Conservation (phyloP, 139 green algal species). For the Chlorella sp. region DNA sequence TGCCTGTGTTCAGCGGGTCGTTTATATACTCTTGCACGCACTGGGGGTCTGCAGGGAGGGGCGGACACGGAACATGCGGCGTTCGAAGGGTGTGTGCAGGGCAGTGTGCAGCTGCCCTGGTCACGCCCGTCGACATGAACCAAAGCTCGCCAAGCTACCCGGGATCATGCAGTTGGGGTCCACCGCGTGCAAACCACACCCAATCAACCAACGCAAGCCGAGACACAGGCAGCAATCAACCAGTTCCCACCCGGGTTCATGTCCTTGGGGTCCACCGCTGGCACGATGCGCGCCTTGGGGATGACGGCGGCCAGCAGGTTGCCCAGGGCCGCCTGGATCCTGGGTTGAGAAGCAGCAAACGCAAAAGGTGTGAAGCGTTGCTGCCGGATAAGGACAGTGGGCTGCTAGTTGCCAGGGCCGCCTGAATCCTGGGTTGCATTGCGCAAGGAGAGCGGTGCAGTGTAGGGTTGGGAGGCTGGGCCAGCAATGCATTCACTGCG, state of each 20-base stretch:
- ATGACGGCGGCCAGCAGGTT: slow-evolving; percentile 58
- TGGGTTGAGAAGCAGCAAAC: slow-evolving; percentile 6
- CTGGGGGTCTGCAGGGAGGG: slow-evolving; percentile 13
- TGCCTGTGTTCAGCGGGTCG: slow-evolving; percentile 55
- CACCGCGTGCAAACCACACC: background rate
- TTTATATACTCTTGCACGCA: slow-evolving; percentile 37
- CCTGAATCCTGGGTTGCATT: too few relatives aligned
- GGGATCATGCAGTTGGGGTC: too few relatives aligned
- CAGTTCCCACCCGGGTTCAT: slow-evolving; percentile 52
- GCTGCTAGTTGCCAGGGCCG: too few relatives aligned
- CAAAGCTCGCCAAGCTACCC: too few relatives aligned
- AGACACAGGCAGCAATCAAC: background rate
- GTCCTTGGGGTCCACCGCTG: slow-evolving; percentile 64
- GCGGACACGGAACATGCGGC: too few relatives aligned
- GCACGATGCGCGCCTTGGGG: slow-evolving; percentile 66
- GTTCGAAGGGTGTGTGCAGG: too few relatives aligned
- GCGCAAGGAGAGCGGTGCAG: background rate
- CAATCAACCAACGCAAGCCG: too few relatives aligned
- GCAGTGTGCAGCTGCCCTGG: too few relatives aligned
- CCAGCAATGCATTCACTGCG: too few relatives aligned
- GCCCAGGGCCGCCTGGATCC: slow-evolving; percentile 68
- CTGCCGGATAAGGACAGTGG: too few relatives aligned
- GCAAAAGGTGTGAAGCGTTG: background rate
- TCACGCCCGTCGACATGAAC: too few relatives aligned
- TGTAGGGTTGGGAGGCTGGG: too few relatives aligned